Conservation (phyloP, 2,329 filamentous ascomycete genomes). For the Cladorrhinum sp. region DNA sequence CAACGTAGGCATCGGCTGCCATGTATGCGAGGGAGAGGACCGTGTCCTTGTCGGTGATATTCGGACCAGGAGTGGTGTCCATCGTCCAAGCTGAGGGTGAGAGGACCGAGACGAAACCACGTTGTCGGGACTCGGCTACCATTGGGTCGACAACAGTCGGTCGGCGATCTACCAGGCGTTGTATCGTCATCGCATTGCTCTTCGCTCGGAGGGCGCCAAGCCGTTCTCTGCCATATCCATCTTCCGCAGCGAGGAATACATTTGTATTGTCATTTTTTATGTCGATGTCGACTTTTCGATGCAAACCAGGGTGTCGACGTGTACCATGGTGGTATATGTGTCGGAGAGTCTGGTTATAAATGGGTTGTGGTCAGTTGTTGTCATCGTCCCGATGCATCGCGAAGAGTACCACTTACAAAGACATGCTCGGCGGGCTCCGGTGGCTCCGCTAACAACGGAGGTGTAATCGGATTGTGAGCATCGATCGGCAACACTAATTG, state of each 20-base stretch:
- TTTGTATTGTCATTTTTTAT: conserved; percentile 46
- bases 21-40: conserved; percentile 83
- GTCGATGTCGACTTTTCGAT: conserved; percentile 70
- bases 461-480: conserved; percentile 38
- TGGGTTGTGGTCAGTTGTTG: conserved; percentile 12
- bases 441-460: conserved; percentile 39
- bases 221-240: conserved; percentile 50
- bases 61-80: conserved; percentile 74
- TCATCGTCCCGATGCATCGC: neutral
- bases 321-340: conserved; percentile 94
- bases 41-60: conserved; percentile 81
- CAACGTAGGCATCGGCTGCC: conserved; percentile 84
- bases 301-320: conserved; percentile 71
- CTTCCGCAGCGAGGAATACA: conserved; percentile 62
- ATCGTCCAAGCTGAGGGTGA: conserved; percentile 76
- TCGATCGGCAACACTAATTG: conserved; percentile 45
- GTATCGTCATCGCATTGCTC: conserved; percentile 67
- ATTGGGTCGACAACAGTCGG: conserved; percentile 75
- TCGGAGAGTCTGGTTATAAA: conserved; percentile 57
- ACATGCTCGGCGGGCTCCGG: conserved; percentile 52
- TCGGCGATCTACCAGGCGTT: conserved; percentile 76
- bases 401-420: conserved; percentile 42
- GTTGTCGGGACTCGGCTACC: conserved; percentile 67
- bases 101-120: conserved; percentile 65
- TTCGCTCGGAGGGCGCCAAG: conserved; percentile 56